Conservation (phyloP, 2,329 filamentous ascomycete genomes). For the Didymosphaeria variabile region DNA sequence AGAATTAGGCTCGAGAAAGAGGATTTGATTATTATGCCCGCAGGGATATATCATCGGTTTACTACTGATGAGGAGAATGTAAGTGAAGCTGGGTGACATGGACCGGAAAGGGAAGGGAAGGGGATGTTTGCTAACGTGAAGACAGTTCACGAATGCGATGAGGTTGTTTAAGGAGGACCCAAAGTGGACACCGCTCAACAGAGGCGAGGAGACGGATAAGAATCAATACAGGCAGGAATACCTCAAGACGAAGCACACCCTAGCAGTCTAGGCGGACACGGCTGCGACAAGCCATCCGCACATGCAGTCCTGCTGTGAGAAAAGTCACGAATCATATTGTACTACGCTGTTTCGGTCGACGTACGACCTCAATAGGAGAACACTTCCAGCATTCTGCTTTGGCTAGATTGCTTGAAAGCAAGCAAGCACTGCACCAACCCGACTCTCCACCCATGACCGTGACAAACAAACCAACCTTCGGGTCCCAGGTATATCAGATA, state of each 20-base stretch:
- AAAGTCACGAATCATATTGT: not conserved
- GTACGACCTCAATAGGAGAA: constrained; percentile 1
- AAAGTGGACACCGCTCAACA: constrained; percentile 95
- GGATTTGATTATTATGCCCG: constrained; percentile 91
- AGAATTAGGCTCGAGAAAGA: constrained; percentile 83
- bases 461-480: not conserved
- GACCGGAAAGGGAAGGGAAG: not conserved
- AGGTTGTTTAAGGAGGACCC: constrained; percentile 97
- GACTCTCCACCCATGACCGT: not conserved
- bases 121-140: constrained; percentile 24
- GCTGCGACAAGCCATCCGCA: not conserved
- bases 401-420: not conserved
- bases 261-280: constrained; percentile 18
- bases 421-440: constrained; percentile 5
- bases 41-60: constrained; percentile 97
- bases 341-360: not conserved
- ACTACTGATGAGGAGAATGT: constrained; percentile 93
- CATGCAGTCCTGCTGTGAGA: too few species aligned
- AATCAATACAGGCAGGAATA: constrained; percentile 86
- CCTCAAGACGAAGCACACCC: constrained; percentile 54
- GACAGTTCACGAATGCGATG: constrained; percentile 93
- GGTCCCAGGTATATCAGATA: too few species aligned
- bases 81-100: constrained; percentile 52
- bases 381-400: not conserved
- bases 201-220: constrained; percentile 76